phyloP scores from a whole-genome alignment of 169 alveolate genomes.

The Fabrea salina region DNA sequence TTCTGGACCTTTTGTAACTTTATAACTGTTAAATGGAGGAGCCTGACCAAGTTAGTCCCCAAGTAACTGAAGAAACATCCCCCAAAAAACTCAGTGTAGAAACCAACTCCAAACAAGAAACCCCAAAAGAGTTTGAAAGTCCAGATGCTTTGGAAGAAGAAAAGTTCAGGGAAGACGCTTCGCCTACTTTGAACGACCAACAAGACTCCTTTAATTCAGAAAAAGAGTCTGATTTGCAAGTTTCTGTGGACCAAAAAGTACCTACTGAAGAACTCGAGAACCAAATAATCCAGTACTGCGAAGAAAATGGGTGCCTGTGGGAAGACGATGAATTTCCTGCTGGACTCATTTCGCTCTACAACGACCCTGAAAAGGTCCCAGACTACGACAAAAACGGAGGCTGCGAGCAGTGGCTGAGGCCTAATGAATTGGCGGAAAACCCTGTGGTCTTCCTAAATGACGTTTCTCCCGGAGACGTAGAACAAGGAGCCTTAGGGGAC shows the following conservation, averaged over 20 bases:
- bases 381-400: slow-evolving; percentile 65
- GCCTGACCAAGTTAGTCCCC: no score
- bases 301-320: slow-evolving; percentile 43
- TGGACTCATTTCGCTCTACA: slow-evolving; percentile 52
- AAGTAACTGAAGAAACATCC: no score
- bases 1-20: not conserved
- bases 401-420: slow-evolving; percentile 69
- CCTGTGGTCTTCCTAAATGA: slow-evolving; percentile 54
- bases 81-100: no score
- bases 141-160: no score
- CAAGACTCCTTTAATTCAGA: not conserved
- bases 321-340: slow-evolving; percentile 67
- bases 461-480: slow-evolving; percentile 64
- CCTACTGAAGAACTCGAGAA: slow-evolving; percentile 11
- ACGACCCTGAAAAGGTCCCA: slow-evolving; percentile 64
- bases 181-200: no score
- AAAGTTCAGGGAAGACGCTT: no score
- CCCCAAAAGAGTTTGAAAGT: no score
- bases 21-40: no score
- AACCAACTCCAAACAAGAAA: no score
- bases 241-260: no score
- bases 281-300: slow-evolving; percentile 46
- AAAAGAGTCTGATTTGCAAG: not conserved
- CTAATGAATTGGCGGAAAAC: slow-evolving; percentile 66
- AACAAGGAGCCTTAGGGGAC: slow-evolving; percentile 71